These are phyloP conservation scores for Sporothrix euskadiensis DNA, from an alignment of 2,329 filamentous ascomycete species.

Conservation along the genomic window DNA sequence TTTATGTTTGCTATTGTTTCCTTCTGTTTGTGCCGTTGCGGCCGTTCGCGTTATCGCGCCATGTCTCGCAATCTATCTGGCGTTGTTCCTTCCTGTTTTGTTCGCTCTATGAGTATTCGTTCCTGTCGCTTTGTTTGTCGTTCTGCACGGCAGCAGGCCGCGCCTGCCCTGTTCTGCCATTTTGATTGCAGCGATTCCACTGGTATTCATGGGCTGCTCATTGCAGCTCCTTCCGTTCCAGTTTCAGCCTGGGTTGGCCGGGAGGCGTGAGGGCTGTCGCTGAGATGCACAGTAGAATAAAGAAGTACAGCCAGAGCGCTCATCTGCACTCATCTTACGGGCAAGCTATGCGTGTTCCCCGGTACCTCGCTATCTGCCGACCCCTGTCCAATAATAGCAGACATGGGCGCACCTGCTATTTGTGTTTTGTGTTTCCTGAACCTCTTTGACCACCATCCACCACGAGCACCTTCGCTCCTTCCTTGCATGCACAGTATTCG, in stretches of 20 bases:
- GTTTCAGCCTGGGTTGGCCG: conserved; percentile 26
- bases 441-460: background rate
- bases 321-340: background rate
- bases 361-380: conserved; percentile 29
- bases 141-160: conserved; percentile 10
- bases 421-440: background rate
- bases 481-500: background rate
- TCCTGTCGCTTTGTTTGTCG: background rate
- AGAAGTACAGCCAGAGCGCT: background rate
- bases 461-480: background rate
- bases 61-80: conserved; percentile 23
- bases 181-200: conserved; percentile 19
- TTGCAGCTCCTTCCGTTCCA: conserved; percentile 11
- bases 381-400: conserved; percentile 27
- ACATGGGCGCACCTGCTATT: background rate
- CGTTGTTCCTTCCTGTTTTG: conserved; percentile 5
- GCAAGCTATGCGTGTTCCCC: conserved; percentile 19
- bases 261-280: background rate
- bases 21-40: conserved; percentile 5
- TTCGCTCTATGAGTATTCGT: background rate
- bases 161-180: background rate
- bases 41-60: conserved; percentile 21
- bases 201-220: conserved; percentile 11
- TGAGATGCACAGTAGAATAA: background rate
- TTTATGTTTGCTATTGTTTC: conserved; percentile 5